These are phyloP conservation scores for Hanseniaspora thailandica DNA, from an alignment of 805 yeast genomes.

Conservation along the genomic window DNA sequence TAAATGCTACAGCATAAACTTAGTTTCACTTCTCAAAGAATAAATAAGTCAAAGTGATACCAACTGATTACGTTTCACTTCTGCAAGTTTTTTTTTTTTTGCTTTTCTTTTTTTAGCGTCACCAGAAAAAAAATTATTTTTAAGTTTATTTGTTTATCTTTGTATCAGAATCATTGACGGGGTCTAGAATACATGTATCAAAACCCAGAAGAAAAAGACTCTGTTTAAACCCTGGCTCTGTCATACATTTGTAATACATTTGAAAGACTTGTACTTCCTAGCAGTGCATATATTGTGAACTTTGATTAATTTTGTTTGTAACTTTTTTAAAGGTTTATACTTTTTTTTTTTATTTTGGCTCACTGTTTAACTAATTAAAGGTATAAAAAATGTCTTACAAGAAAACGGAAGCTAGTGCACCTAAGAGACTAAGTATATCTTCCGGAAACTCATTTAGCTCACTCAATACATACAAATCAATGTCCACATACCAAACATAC, in stretches of 20 bases:
- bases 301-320: too few relatives aligned
- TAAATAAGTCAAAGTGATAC: background rate
- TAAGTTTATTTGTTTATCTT: background rate
- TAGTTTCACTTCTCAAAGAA: background rate
- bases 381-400: background rate
- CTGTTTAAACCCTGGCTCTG: too few relatives aligned
- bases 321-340: too few relatives aligned
- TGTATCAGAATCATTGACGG: background rate
- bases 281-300: too few relatives aligned
- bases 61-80: background rate
- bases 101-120: too few relatives aligned
- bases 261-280: too few relatives aligned
- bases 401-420: background rate
- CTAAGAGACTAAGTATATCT: slow-evolving; percentile 21
- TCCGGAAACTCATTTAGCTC: slow-evolving; percentile 25
- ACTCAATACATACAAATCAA: slow-evolving; percentile 3
- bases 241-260: too few relatives aligned
- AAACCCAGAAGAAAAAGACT: background rate
- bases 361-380: too few relatives aligned
- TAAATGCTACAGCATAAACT: too few relatives aligned
- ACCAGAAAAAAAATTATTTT: background rate
- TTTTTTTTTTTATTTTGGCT: background rate
- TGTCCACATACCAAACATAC: slow-evolving; percentile 11
- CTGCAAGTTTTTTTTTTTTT: background rate
- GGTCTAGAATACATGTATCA: background rate